Evolutionary conservation across 148 eudicot species (phyloP).

Genomic region (Rhododendron ovatum): DNA sequence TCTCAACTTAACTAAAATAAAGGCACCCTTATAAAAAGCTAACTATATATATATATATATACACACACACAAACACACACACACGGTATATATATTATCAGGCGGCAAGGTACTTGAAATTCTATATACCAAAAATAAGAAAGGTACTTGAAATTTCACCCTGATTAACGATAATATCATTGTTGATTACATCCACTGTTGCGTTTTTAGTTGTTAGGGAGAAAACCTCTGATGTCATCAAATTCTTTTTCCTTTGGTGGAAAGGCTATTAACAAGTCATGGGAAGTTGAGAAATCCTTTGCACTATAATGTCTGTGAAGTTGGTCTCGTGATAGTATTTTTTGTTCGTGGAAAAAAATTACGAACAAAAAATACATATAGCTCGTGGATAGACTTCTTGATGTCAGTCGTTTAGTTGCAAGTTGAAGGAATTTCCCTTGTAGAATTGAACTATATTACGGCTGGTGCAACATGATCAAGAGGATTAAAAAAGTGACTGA

Average conservation of each 20-base stretch:
- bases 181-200: not conserved
- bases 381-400: not conserved
- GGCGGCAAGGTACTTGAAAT: not conserved
- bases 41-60: too few relatives aligned
- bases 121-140: too few relatives aligned
- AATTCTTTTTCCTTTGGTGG: not conserved
- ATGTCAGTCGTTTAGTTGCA: not conserved
- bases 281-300: not conserved
- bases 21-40: too few relatives aligned
- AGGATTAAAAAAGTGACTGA: not conserved
- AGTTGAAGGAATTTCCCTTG: not conserved
- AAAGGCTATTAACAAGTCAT: not conserved
- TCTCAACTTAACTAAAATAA: too few relatives aligned
- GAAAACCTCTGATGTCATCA: not conserved
- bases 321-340: not conserved
- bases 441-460: not conserved
- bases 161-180: not conserved
- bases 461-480: not conserved
- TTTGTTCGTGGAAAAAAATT: not conserved
- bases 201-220: not conserved
- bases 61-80: too few relatives aligned
- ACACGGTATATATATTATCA: not conserved
- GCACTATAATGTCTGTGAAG: not conserved
- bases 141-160: not conserved
- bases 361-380: not conserved